Evolutionary conservation across 1,139 yeast species (phyloP), one percentile per base, ranked within the genome.

Genomic region (Candida albicans): DNA sequence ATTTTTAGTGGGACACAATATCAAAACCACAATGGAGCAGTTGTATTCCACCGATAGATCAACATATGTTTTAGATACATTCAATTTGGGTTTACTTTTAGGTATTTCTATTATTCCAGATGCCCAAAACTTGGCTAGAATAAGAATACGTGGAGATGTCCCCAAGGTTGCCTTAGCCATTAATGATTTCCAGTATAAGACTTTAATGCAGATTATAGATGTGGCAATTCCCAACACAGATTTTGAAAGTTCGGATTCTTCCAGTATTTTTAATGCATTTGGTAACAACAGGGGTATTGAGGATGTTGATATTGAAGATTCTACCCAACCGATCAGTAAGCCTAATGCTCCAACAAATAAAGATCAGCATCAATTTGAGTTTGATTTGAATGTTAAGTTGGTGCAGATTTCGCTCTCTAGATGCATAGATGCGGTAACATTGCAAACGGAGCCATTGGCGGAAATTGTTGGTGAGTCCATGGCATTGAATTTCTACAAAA

Each of bases 111-210:
- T 95, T 40, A 67, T 88, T 33, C 96, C 97, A 0, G 82, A 82
- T 22, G 96, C 93, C 1, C 68, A 78, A 35, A 83, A 82, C 49
- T 70, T 95, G 36, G 84, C 98, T 0, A 79, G 77, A 52, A 73
- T 89, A 51, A 83, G 79, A 56, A 68, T 91, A 2, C 81, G 89
- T 22, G 97, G 96, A 11, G 82, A 82, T 49, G 77, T 95, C n/a
- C 96, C 97, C 0, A 68, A 70, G 30, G 74, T 95, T 49, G 73
- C 74, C 29, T 81, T 95, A 8, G 77, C 87, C 25, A 65, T 93
- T 58, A 88, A 89, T 53, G 99, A 95, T 59, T 85, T 83, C 53
- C 96, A 95, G 57, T 95, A 95, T 65, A 87, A 89, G 59, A 81
- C 91, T 1, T 70, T 93, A 56, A 84, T 93, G 91, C 81, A 83